phyloP scores from a whole-genome alignment of 148 eudicot genomes.

The Dianthus caryophyllus region DNA sequence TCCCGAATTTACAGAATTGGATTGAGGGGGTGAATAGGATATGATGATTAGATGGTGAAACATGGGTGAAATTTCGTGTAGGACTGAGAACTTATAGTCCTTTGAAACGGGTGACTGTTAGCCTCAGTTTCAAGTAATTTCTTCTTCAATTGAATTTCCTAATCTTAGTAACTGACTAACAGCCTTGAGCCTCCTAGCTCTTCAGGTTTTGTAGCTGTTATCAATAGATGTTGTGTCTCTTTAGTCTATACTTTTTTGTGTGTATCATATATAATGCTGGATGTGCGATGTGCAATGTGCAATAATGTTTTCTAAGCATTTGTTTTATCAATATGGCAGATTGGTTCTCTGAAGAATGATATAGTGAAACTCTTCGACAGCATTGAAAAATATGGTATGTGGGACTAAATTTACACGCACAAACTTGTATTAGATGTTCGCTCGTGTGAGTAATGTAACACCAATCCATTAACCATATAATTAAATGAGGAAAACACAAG shows the following conservation, averaged over 20 bases:
- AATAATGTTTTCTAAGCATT: slow-evolving; percentile 8
- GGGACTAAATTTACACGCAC: neutral
- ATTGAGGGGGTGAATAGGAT: neutral
- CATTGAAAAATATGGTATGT: slow-evolving; percentile 82
- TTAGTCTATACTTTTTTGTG: neutral
- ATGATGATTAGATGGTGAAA: neutral
- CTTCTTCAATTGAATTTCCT: neutral
- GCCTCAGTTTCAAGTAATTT: neutral
- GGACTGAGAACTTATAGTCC: neutral
- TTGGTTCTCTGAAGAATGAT: slow-evolving; percentile 62
- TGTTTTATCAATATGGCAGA: slow-evolving; percentile 42
- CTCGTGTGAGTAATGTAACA: no score
- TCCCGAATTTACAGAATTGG: neutral
- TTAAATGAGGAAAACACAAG: no score
- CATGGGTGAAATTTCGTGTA: neutral
- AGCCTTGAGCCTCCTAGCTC: no score
- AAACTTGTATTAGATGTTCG: no score
- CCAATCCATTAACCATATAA: no score
- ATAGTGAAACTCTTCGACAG: slow-evolving; percentile 81
- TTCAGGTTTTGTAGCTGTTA: neutral
- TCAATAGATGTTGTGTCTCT: neutral
- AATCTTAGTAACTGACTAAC: neutral
- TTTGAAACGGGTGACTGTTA: neutral
- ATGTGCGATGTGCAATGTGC: neutral
- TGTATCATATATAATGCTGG: neutral